A percentile compares a stretch with the other conserved stretches of the same genome.
Conservation (phyloP, 106 monocot species). For the Dendrobium nobile region DNA sequence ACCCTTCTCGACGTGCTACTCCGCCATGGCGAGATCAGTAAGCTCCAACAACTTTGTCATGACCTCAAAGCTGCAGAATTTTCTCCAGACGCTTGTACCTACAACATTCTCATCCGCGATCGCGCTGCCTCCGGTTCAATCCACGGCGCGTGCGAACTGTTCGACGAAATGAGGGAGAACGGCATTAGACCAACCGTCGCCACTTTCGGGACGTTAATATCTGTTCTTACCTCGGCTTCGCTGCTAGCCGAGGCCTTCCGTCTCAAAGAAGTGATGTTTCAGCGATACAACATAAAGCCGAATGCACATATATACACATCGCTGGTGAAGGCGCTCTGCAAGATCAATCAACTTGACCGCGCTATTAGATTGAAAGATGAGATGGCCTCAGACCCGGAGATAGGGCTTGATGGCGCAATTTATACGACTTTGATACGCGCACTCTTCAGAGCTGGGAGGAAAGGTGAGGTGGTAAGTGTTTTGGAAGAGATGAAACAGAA, state of each 20-base stretch:
- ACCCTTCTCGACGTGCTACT: slow-evolving; percentile 45
- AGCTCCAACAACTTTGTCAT: slow-evolving; percentile 15
- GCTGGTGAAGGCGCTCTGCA: slow-evolving; percentile 59
- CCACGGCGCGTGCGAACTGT: slow-evolving; percentile 35
- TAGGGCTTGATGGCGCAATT: slow-evolving; percentile 37
- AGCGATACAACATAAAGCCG: slow-evolving; percentile 28
- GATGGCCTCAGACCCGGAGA: slow-evolving; percentile 22
- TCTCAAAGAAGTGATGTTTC: slow-evolving; percentile 46
- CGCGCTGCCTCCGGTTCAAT: slow-evolving; percentile 7
- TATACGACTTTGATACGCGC: slow-evolving; percentile 62
- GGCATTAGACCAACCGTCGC: slow-evolving; percentile 33
- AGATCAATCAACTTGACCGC: slow-evolving; percentile 23
- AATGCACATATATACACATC: slow-evolving; percentile 53
- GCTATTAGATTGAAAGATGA: slow-evolving; percentile 57
- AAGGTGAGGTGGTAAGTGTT: slow-evolving; percentile 47
- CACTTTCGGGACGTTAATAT: slow-evolving; percentile 56
- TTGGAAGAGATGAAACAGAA: slow-evolving; percentile 66
- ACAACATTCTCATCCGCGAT: slow-evolving; percentile 37
- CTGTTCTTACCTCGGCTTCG: slow-evolving; percentile 33
- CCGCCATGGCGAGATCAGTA: slow-evolving; percentile 17
- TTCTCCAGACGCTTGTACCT: slow-evolving; percentile 49
- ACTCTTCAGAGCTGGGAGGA: slow-evolving; percentile 41
- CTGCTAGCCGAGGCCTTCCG: slow-evolving; percentile 32
- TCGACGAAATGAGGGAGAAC: slow-evolving; percentile 61
- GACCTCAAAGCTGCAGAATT: slow-evolving; percentile 13